Base-by-base conservation (phyloP, 1,139 yeast species). In the Saccharomyces hybrid region DNA sequence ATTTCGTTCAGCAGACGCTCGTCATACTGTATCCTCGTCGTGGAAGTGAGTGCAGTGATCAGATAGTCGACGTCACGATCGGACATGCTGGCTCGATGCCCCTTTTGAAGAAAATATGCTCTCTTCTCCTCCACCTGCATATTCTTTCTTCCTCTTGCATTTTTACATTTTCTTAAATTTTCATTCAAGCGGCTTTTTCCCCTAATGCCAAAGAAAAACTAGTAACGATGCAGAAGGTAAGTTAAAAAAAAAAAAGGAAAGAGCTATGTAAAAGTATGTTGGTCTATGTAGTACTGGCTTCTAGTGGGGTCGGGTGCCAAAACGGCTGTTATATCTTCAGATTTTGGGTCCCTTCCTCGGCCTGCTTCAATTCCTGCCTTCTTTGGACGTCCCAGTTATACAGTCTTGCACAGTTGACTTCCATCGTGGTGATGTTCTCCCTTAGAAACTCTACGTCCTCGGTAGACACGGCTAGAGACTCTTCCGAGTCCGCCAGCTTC, bases 301-400 rank as follows among this genome's bases (percentile, higher is more conserved):
- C 19, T 16, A n/a, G 7, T 4, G 14, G 9, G 14, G 9, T 3
- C 2, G 12, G 19, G 19, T 2, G 12, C n/a, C 12, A 38, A 21
- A 21, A 38, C 24, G 19, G 7, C 7, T 11, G 19, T 38, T 49
- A 49, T 42, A 50, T 34, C 24, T 47, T 29, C 12, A 50, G 48
- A 28, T 50, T 31, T 44, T 50, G 38, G 38, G 58, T 52, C 21
- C 69, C 75, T 57, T 75, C 74, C 62, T 68, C 74, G 14, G 74
- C 70, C n/a, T 71, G 67, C 59, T 76, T 75, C 52, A 70, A 56
- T 34, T 65, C 70, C 56, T 72, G 82, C 67, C 96, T 81, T 73
- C 89, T 79, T 66, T 88, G 93, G 8, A 93, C 96, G 68, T 90
- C 96, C 96, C 96, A 91, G 68, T 93, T 93, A 70, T 91, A 91